Conservation (phyloP, 352 stramenopile species). For the Phytophthora hybrid region DNA sequence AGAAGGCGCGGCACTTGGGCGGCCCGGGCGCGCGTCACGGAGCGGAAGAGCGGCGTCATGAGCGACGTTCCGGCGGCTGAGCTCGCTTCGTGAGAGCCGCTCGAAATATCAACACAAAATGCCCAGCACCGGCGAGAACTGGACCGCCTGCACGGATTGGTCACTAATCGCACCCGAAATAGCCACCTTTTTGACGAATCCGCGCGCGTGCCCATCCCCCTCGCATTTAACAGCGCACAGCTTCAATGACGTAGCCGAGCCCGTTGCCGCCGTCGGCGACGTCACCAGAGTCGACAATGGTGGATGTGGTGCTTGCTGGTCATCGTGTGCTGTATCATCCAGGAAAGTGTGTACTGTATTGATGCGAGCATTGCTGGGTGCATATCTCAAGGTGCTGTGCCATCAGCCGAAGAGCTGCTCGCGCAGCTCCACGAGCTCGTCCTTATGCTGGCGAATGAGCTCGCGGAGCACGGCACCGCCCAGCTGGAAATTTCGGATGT, state of each 20-base stretch:
- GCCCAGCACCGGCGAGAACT: slow-evolving; percentile 19
- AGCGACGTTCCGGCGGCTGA: slow-evolving; percentile 16
- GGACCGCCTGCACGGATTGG: slow-evolving; percentile 8
- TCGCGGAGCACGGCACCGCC: slow-evolving; percentile 61
- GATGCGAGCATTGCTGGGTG: background rate
- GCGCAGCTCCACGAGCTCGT: slow-evolving; percentile 63
- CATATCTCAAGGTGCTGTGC: background rate
- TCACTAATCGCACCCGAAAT: slow-evolving; percentile 12
- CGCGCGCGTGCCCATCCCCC: slow-evolving; percentile 17
- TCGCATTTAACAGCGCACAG: slow-evolving; percentile 27
- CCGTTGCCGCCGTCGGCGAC: background rate
- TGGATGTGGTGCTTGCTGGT: too few species aligned
- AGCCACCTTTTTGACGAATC: slow-evolving; percentile 24
- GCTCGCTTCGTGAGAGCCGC: slow-evolving; percentile 17
- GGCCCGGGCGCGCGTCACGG: slow-evolving; percentile 26
- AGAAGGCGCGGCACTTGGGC: slow-evolving; percentile 29
- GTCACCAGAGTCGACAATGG: too few species aligned
- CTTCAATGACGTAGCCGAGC: slow-evolving; percentile 17
- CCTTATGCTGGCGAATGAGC: slow-evolving; percentile 65
- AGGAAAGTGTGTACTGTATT: background rate
- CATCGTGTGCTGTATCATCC: too few species aligned
- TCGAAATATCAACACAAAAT: slow-evolving; percentile 22
- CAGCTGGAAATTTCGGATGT: slow-evolving; percentile 67
- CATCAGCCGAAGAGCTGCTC: slow-evolving; percentile 60
- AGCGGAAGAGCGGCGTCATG: slow-evolving; percentile 51